Evolutionary conservation across 495 filamentous ascomycete species (phyloP).

Genomic region (Astrothelium subdiscretum): DNA sequence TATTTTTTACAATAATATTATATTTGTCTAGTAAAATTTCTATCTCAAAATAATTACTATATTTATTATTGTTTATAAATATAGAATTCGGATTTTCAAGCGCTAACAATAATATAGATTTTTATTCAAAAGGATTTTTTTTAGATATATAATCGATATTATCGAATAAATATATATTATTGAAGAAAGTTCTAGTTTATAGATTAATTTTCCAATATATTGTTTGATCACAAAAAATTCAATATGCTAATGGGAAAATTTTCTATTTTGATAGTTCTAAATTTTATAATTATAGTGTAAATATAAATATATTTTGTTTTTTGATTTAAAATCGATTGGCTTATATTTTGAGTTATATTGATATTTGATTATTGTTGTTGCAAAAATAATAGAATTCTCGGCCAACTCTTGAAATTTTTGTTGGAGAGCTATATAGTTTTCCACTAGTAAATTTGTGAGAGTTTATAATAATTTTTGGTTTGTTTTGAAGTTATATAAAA

Average conservation of each 20-base stretch:
- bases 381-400: neutral
- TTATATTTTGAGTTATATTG: conserved; percentile 1
- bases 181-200: neutral
- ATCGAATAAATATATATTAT: neutral
- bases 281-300: conserved; percentile 4
- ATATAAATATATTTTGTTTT: neutral
- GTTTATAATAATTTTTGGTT: neutral
- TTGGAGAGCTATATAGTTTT: neutral
- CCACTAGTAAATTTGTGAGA: neutral
- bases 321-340: neutral
- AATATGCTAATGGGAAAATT: neutral
- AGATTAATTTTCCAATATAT: neutral
- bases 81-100: no score
- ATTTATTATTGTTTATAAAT: no score
- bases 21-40: no score
- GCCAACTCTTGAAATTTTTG: neutral
- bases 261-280: neutral
- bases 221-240: neutral
- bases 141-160: neutral
- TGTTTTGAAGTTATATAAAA: neutral
- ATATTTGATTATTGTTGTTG: neutral
- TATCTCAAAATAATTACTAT: no score
- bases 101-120: no score
- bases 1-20: no score
- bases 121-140: no score